phyloP scores from a whole-genome alignment of 495 filamentous ascomycete species.

The Penicillium crystallinum region DNA sequence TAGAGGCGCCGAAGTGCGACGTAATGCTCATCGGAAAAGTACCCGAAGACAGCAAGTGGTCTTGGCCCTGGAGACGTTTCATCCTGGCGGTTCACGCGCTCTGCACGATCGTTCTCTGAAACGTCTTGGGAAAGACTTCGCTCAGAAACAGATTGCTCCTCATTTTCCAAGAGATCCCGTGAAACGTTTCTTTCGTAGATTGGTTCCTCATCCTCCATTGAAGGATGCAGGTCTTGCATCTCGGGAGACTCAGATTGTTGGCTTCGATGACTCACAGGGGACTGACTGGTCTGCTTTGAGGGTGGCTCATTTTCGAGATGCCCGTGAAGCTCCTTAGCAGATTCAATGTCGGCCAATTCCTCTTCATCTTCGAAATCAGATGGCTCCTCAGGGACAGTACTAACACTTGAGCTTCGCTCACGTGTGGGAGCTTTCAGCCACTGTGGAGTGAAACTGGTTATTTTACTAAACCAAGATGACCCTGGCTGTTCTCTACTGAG shows the following conservation, averaged over 20 bases:
- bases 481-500: constrained; percentile 15
- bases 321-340: constrained; percentile 11
- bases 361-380: constrained; percentile 19
- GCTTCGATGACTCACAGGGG: constrained; percentile 4
- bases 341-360: constrained; percentile 6
- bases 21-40: constrained; percentile 46
- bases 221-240: background rate
- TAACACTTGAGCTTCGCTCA: constrained; percentile 16
- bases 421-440: constrained; percentile 36
- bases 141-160: constrained; percentile 4
- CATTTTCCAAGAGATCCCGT: background rate
- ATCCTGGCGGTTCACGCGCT: constrained; percentile 7
- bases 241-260: constrained; percentile 5
- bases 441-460: constrained; percentile 37
- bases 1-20: constrained; percentile 37
- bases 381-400: constrained; percentile 16
- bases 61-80: constrained; percentile 13
- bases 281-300: constrained; percentile 11
- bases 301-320: constrained; percentile 9
- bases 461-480: constrained; percentile 37
- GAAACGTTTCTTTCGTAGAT: background rate
- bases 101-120: constrained; percentile 8
- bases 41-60: constrained; percentile 33
- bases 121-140: background rate
- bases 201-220: constrained; percentile 3